Evolutionary conservation across 441 rosid genomes (phyloP), one percentile per base, ranked within the genome.

Genomic region (Pelargonium cotyledonis): DNA sequence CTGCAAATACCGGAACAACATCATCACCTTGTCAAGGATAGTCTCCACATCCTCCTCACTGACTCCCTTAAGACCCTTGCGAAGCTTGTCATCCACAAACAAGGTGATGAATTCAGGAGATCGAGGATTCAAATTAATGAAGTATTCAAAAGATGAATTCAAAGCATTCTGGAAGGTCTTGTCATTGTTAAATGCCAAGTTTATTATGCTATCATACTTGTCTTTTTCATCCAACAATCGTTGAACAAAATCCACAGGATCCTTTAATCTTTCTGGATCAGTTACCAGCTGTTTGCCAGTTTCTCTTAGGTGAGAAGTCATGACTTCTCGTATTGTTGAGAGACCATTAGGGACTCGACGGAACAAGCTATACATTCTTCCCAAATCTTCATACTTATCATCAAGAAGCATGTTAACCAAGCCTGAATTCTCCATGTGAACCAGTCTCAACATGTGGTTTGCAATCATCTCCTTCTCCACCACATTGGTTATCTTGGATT

Each of bases 401-500:
- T 94, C 88, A 65, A 94, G 85, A 75, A 94, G 94, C 97, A 94
- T 91, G 80, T 91, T 82, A 70, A 91, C 95, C 79, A 91, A 74
- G 63, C 97, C 99, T 6, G 97, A 94, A 75, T 88, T 87, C 83
- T 94, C 99, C 97, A 94, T 91, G 78, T 94, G 99, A 57, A 94
- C 96, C 60, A 94, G 79, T 63, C 96, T 85, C 80, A 75, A 81
- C 99, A 91, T 91, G 92, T 94, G 97, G 80, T 86, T 91, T 55
- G 91, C 94, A 71, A 94, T 87, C 97, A 91, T 94, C 88, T 89
- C 97, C 80, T 82, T 88, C 85, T 89, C 99, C 77, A 89, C 97
- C 72, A 89, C 99, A 73, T 79, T 84, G 63, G 96, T 91, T 78
- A 94, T 94, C 90, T 87, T 94, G 62, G 73, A 80, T 77, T 94